phyloP scores from a whole-genome alignment of 805 yeast genomes.

The Monosporozyma aquatica region DNA sequence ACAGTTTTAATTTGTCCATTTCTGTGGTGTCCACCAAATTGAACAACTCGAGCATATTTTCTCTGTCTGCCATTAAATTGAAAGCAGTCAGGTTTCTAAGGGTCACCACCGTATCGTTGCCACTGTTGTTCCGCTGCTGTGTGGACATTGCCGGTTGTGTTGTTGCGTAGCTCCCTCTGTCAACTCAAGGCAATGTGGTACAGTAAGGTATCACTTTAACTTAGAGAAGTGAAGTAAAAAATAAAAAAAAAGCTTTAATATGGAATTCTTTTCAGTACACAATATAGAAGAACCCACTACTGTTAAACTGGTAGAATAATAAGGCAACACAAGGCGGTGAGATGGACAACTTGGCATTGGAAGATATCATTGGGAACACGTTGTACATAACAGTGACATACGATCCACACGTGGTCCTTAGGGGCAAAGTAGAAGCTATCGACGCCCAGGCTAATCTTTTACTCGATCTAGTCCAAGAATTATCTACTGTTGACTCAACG shows the following conservation, averaged over 20 bases:
- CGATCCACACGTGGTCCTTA: conserved; percentile 10
- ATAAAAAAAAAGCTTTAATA: too few species aligned
- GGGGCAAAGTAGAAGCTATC: conserved; percentile 35
- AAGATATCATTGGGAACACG: conserved; percentile 25
- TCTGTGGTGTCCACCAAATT: conserved; percentile 18
- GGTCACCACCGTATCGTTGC: conserved; percentile 18
- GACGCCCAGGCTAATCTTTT: conserved; percentile 38
- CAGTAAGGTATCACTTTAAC: too few species aligned
- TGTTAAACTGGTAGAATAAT: not conserved
- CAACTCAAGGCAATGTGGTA: too few species aligned
- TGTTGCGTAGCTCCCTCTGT: too few species aligned
- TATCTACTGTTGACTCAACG: conserved; percentile 18
- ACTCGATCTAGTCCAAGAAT: conserved; percentile 34
- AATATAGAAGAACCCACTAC: too few species aligned
- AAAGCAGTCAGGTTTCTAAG: conserved; percentile 27
- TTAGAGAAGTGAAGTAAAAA: not conserved
- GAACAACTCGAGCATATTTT: conserved; percentile 25
- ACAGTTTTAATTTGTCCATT: conserved; percentile 11
- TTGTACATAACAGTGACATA: conserved; percentile 31
- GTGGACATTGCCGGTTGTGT: not conserved
- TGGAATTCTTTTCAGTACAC: too few species aligned
- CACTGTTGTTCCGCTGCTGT: not conserved
- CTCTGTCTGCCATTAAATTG: conserved; percentile 22
- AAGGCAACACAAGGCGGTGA: not conserved
- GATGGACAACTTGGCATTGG: conserved; percentile 14